Percentiles rank a stretch among this genome's conserved stretches.
Conservation (phyloP, 2,329 filamentous ascomycete species). For the Claviceps quebecensis region DNA sequence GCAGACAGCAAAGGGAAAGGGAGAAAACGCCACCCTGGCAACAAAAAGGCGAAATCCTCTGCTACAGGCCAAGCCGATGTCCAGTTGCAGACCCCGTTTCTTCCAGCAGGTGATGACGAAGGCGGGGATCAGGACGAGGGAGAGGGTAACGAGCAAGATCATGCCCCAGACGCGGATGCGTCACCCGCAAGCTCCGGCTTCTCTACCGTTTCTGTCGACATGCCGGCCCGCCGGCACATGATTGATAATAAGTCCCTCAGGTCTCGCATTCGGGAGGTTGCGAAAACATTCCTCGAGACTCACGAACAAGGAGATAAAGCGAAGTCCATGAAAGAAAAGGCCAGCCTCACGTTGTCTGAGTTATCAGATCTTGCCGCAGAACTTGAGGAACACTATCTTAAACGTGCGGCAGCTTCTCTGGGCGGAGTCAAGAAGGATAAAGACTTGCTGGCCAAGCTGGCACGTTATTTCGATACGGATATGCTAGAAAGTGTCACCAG, state of each 20-base stretch:
- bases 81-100: not conserved
- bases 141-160: slow-evolving; percentile 38
- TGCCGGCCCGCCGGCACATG: slow-evolving; percentile 32
- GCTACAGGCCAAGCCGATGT: not conserved
- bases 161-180: slow-evolving; percentile 37
- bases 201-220: slow-evolving; percentile 50
- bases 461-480: slow-evolving; percentile 76
- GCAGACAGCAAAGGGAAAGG: not conserved
- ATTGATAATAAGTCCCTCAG: slow-evolving; percentile 40
- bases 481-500: slow-evolving; percentile 89
- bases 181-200: slow-evolving; percentile 53
- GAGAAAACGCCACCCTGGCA: not conserved
- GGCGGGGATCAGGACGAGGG: slow-evolving; percentile 36
- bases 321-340: slow-evolving; percentile 64
- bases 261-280: slow-evolving; percentile 57
- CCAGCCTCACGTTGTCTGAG: slow-evolving; percentile 57
- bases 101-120: slow-evolving; percentile 6
- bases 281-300: slow-evolving; percentile 68
- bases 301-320: slow-evolving; percentile 67
- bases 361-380: slow-evolving; percentile 59
- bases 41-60: slow-evolving; percentile 14
- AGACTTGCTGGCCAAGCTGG: slow-evolving; percentile 59
- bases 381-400: slow-evolving; percentile 57
- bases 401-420: slow-evolving; percentile 31
- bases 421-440: slow-evolving; percentile 32